Conservation (phyloP, 306 rosid species). For the Boehmeria nivea region DNA sequence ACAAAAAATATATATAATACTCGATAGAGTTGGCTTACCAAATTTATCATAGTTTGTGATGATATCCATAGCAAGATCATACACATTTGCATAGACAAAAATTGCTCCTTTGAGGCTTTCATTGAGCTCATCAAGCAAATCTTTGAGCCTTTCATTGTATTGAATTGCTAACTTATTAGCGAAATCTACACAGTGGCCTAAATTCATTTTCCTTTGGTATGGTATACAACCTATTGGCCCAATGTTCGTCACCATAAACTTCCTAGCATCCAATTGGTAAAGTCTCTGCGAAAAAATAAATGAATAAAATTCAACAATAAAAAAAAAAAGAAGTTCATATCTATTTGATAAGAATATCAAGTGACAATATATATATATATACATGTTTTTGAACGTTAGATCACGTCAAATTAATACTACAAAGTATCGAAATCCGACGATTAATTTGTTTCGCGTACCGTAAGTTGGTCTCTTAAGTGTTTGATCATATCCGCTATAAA, state of each 20-base stretch:
- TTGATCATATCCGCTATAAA: no score
- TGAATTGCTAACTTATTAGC: slow-evolving; percentile 71
- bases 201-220: slow-evolving; percentile 60
- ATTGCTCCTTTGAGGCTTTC: slow-evolving; percentile 69
- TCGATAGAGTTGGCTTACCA: no score
- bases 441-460: no score
- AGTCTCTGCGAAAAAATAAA: slow-evolving; percentile 51
- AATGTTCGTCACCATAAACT: slow-evolving; percentile 73
- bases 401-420: no score
- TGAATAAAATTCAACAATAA: no score
- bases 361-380: no score
- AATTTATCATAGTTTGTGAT: slow-evolving; percentile 48
- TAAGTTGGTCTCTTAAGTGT: no score
- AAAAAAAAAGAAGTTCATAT: no score
- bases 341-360: no score
- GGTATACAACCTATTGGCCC: slow-evolving; percentile 96
- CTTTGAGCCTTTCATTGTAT: slow-evolving; percentile 69
- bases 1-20: no score
- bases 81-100: slow-evolving; percentile 73
- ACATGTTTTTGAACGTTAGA: no score
- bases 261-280: slow-evolving; percentile 70
- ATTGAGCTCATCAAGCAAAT: slow-evolving; percentile 55
- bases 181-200: slow-evolving; percentile 73
- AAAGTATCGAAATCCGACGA: no score
- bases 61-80: slow-evolving; percentile 62